These are phyloP conservation scores for Jacaranda copaia DNA, from an alignment of 257 asterid species.

Conservation along the genomic window DNA sequence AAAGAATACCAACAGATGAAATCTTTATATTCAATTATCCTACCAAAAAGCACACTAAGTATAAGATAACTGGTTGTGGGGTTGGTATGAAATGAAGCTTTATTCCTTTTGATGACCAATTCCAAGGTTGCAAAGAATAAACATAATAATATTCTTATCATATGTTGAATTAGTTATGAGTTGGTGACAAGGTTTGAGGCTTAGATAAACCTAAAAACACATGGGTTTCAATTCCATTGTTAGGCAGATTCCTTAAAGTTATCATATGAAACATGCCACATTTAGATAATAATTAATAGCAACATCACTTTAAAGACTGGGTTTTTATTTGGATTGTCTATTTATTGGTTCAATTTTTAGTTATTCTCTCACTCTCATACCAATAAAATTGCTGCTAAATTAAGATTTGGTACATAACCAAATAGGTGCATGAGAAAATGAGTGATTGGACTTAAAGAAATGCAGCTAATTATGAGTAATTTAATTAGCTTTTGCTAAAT, in stretches of 20 bases:
- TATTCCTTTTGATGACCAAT: conserved; percentile 28
- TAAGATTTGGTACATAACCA: conserved; percentile 25
- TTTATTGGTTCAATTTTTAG: conserved; percentile 20
- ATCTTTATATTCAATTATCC: conserved; percentile 19
- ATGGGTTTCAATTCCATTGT: no score
- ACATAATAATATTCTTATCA: conserved; percentile 9
- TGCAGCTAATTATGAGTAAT: background rate
- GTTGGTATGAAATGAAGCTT: conserved; percentile 39
- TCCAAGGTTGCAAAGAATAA: conserved; percentile 19
- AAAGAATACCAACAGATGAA: conserved; percentile 13
- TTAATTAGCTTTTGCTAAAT: background rate
- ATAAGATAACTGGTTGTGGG: conserved; percentile 13
- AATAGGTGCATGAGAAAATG: conserved; percentile 1
- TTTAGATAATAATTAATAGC: conserved; percentile 17
- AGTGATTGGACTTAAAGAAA: conserved; percentile 6
- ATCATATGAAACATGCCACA: no score
- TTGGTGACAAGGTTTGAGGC: conserved; percentile 18
- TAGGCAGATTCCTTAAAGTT: background rate
- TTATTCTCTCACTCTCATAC: conserved; percentile 37
- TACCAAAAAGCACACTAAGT: conserved; percentile 35
- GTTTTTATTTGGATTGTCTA: conserved; percentile 3
- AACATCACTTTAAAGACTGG: background rate
- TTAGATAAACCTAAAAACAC: conserved; percentile 33
- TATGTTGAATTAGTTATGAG: conserved; percentile 25
- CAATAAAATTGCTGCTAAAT: conserved; percentile 36